Conservation (phyloP, 257 asterid species). For the Schizonepeta tenuifolia region DNA sequence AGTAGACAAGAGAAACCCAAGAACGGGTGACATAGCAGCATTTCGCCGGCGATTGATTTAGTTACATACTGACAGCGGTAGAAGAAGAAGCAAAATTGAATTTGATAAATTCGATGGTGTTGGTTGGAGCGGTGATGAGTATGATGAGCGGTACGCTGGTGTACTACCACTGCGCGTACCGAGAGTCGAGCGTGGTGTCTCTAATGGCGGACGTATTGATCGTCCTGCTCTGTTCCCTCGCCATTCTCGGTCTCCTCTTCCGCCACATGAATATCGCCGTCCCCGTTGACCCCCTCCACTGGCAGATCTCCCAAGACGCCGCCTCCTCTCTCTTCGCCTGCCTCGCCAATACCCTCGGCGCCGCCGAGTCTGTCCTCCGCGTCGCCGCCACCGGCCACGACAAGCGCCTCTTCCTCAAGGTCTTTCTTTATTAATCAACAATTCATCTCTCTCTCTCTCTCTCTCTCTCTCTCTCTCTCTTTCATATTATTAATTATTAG, state of each 20-base stretch:
- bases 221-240: constrained; percentile 87
- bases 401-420: constrained; percentile 91
- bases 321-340: constrained; percentile 80
- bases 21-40: no score
- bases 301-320: constrained; percentile 96
- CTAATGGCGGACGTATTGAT: constrained; percentile 88
- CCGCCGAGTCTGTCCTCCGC: constrained; percentile 98
- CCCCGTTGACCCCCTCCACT: constrained; percentile 95
- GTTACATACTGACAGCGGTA: no score
- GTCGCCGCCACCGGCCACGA: constrained; percentile 99
- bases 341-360: constrained; percentile 94
- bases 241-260: constrained; percentile 93
- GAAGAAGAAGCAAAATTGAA: neutral
- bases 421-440: neutral
- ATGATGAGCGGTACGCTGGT: constrained; percentile 77
- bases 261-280: constrained; percentile 95
- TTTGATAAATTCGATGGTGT: constrained; percentile 26
- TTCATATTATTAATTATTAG: no score
- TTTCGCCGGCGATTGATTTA: no score
- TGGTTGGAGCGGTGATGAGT: constrained; percentile 57
- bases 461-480: no score
- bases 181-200: constrained; percentile 74
- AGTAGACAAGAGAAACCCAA: no score
- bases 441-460: neutral
- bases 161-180: constrained; percentile 91